Conservation (phyloP, 2,329 filamentous ascomycete genomes). For the Neonectria punicea region DNA sequence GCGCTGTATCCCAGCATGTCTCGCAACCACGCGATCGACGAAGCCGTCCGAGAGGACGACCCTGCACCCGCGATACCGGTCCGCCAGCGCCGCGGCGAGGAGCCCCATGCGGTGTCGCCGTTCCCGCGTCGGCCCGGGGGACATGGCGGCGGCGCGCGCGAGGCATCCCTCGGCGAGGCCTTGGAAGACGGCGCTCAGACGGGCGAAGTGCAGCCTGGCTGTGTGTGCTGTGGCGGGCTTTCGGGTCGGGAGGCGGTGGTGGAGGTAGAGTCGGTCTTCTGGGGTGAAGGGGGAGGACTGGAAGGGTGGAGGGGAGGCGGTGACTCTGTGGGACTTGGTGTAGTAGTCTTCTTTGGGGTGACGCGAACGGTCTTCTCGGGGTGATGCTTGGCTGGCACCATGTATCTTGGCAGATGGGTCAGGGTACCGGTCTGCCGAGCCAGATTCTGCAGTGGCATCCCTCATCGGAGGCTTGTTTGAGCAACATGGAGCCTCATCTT, state of each 20-base stretch:
- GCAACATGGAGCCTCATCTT: neutral
- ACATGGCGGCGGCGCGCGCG: constrained; percentile 7
- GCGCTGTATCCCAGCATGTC: constrained; percentile 11
- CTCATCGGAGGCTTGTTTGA: neutral
- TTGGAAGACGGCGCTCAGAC: constrained; percentile 18
- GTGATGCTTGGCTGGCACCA: neutral
- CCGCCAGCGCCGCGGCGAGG: constrained; percentile 20
- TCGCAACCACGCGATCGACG: constrained; percentile 9
- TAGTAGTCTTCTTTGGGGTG: neutral
- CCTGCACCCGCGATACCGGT: constrained; percentile 11
- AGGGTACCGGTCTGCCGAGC: neutral
- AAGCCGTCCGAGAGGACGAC: constrained; percentile 24
- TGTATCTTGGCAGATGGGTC: constrained; percentile 3
- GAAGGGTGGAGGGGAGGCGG: neutral
- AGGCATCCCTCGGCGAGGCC: constrained; percentile 24
- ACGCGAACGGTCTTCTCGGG: neutral
- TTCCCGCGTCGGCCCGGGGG: constrained; percentile 6
- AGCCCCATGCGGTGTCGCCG: constrained; percentile 21
- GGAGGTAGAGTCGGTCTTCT: constrained; percentile 29
- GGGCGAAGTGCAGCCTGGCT: constrained; percentile 12
- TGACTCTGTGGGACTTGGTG: neutral
- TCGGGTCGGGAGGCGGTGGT: constrained; percentile 25
- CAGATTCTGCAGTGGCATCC: neutral
- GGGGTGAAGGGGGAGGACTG: constrained; percentile 14
- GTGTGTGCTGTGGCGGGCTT: constrained; percentile 11